Conservation (phyloP, 495 filamentous ascomycete genomes). For the Podospora australis region DNA sequence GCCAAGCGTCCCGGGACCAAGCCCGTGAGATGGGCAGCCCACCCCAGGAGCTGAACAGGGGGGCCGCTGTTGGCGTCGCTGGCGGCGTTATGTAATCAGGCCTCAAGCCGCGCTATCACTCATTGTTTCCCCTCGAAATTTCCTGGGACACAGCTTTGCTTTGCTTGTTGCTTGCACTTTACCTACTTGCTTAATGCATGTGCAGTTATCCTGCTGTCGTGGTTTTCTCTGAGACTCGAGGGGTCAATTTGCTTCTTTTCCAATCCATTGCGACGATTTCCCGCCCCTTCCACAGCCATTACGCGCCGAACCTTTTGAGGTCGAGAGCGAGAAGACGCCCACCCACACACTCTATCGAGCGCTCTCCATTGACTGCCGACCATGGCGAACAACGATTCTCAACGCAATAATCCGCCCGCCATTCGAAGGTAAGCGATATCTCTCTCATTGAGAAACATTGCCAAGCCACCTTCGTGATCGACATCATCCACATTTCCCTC, state of each 20-base stretch:
- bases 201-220: constrained; percentile 6
- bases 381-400: no score
- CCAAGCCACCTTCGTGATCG: not conserved
- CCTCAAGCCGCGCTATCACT: constrained; percentile 20
- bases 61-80: not conserved
- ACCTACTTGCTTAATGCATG: constrained; percentile 4
- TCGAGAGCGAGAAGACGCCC: constrained; percentile 11
- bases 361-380: constrained; percentile 10
- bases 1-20: not conserved
- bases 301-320: constrained; percentile 14
- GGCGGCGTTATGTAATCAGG: constrained; percentile 16
- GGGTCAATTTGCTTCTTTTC: not conserved
- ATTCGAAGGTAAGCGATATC: constrained; percentile 28
- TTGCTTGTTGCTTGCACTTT: not conserved
- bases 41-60: not conserved
- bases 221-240: not conserved
- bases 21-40: not conserved
- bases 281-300: not conserved
- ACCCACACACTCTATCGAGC: not conserved
- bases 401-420: constrained; percentile 20
- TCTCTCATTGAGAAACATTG: not conserved
- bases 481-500: not conserved
- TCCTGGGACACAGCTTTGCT: constrained; percentile 8
- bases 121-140: constrained; percentile 28
- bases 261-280: not conserved